phyloP scores from a whole-genome alignment of 257 asterid species.

The Rauvolfia tetraphylla region DNA sequence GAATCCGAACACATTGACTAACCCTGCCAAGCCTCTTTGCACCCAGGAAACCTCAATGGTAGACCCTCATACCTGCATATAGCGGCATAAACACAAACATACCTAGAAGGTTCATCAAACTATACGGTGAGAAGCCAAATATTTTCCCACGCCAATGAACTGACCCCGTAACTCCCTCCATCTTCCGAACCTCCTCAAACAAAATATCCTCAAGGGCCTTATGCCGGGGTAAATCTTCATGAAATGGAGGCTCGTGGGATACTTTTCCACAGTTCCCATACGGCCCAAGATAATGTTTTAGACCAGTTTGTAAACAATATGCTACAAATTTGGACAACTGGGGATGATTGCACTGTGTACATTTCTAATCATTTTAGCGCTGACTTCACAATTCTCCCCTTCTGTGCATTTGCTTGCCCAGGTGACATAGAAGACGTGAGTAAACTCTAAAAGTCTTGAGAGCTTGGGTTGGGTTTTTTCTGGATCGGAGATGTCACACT shows the following conservation, averaged over 20 bases:
- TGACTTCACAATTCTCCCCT: slow-evolving; percentile 63
- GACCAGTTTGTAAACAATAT: slow-evolving; percentile 77
- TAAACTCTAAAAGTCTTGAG: slow-evolving; percentile 54
- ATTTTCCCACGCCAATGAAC: slow-evolving; percentile 76
- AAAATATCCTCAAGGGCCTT: slow-evolving; percentile 62
- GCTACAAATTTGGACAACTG: slow-evolving; percentile 61
- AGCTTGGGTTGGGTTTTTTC: slow-evolving; percentile 54
- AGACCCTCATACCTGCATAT: slow-evolving; percentile 77
- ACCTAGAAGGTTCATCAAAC: slow-evolving; percentile 80
- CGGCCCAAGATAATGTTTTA: slow-evolving; percentile 79
- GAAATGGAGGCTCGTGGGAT: slow-evolving; percentile 60
- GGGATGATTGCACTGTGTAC: slow-evolving; percentile 56
- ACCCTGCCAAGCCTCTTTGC: slow-evolving; percentile 67
- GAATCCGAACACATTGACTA: slow-evolving; percentile 82
- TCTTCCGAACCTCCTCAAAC: slow-evolving; percentile 57
- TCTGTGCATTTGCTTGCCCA: slow-evolving; percentile 68
- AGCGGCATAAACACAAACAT: slow-evolving; percentile 84
- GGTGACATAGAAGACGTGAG: slow-evolving; percentile 75
- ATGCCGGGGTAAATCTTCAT: slow-evolving; percentile 74
- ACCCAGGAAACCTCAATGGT: slow-evolving; percentile 71
- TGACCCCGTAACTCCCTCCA: slow-evolving; percentile 76
- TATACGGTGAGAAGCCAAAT: slow-evolving; percentile 74
- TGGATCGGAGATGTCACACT: slow-evolving; percentile 60
- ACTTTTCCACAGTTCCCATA: slow-evolving; percentile 45
- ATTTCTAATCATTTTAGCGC: slow-evolving; percentile 69